These are phyloP conservation scores for Xylariaceae sp. DNA, from an alignment of 2,329 filamentous ascomycete species.

Conservation along the genomic window DNA sequence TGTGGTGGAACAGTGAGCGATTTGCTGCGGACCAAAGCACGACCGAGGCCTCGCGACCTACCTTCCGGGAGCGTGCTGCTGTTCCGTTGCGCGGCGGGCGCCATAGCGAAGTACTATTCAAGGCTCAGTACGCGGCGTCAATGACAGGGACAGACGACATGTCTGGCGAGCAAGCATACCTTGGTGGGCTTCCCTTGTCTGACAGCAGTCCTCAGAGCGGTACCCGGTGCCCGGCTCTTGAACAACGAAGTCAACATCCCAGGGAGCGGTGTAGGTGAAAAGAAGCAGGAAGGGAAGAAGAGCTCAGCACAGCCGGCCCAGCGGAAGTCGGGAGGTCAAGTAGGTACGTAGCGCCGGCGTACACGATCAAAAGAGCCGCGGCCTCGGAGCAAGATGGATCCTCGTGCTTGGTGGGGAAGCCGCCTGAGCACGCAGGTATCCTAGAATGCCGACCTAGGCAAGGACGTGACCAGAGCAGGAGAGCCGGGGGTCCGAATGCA, in stretches of 20 bases:
- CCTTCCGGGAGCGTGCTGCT: conserved; percentile 51
- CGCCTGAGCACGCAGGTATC: too few relatives aligned
- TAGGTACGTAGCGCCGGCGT: too few relatives aligned
- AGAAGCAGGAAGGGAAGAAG: too few relatives aligned
- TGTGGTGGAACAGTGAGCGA: conserved; percentile 23
- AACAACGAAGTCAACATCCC: conserved; percentile 26
- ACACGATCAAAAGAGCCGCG: too few relatives aligned
- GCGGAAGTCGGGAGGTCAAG: too few relatives aligned
- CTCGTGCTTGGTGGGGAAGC: too few relatives aligned
- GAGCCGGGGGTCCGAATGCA: too few relatives aligned
- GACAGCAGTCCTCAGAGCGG: conserved; percentile 21
- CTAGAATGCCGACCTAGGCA: too few relatives aligned
- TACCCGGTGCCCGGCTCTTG: conserved; percentile 27
- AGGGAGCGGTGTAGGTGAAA: too few relatives aligned
- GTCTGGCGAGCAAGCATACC: conserved; percentile 14
- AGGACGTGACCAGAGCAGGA: too few relatives aligned
- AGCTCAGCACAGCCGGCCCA: too few relatives aligned
- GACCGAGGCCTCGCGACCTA: conserved; percentile 25
- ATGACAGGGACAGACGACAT: background rate
- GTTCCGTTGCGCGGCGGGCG: conserved; percentile 43
- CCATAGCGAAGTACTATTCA: conserved; percentile 37
- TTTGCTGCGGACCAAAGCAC: conserved; percentile 3
- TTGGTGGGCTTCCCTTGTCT: conserved; percentile 17
- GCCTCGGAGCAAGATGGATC: too few relatives aligned
- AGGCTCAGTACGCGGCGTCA: conserved; percentile 9